Evolutionary conservation across 1,284 basidiomycete genomes (phyloP), one percentile per base, ranked within the genome.

Genomic region (Ganoderma sp.): DNA sequence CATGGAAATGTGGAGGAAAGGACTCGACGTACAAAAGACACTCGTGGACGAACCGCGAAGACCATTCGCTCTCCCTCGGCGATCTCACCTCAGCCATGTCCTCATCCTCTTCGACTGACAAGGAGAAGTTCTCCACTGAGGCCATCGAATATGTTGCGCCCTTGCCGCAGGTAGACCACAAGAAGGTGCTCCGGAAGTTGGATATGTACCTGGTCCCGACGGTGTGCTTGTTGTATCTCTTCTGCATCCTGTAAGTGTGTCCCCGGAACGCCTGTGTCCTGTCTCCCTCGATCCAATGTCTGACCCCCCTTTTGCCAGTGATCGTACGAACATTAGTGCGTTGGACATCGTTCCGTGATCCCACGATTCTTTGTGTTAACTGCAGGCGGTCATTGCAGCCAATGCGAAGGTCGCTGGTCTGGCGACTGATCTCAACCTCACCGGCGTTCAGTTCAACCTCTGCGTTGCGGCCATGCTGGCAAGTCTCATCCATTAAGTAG

Each of bases 291-390:
- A 19, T 22, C 1, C 19, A 4, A 85, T 64, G 91, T 89, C 77
- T 25, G 12, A 42, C 17, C 2, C 2, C 3, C 2, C 17, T 22
- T 12, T 37, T 7, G 19, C 37, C 32, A 80, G 92, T 69, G 91
- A 92, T 75, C 82, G 90, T 57, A 84, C 88, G 42, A 91, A 90
- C 74, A 87, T 92, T 69, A 90, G 88, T 63, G 17, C 45, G 45
- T 48, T n/a, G 45, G n/a, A 89, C 89, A 79, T 34, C 32, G 10
- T 87, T 6, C 88, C 42, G n/a, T 22, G 5, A 5, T 41, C 39
- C 12, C 22, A n/a, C 15, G 5, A 17, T 22, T 4, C 52, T 7
- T 12, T n/a, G 2, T 25, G 37, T 4, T 9, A 41, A 41, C 14
- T 10, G 22, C 39, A 12, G 12, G 84, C 10, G 45, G 8, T 43